Base-by-base conservation (phyloP, 192 early-diverging fungal genomes). In the Coemansia sp. region DNA sequence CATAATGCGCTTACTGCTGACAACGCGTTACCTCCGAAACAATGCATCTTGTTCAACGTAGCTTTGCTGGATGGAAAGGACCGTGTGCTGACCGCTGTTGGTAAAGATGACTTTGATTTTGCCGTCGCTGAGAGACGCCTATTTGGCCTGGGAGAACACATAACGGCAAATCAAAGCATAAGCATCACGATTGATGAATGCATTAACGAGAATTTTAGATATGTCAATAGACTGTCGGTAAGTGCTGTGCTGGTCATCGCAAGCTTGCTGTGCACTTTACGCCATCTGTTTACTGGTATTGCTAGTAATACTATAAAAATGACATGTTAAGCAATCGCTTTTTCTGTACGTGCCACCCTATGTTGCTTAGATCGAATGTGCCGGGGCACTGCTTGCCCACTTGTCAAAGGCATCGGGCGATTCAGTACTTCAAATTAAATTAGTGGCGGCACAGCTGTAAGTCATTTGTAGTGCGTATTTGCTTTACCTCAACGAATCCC, bases 361-460 rank as follows among this genome's bases (percentile, higher is more conserved):
- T 4, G 27, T 25, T 19, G 21, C 45, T 3, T 75, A 68, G 72
- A 32, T 75, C 30, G 72, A 53, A 21, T 68, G 65, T 18, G 60
- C 61, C 10, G 72, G 72, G 3, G 72, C 65, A 3, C 21, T 75
- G 31, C 34, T 75, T 4, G 53, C 52, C 1, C 45, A 75, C 47
- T 36, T 75, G n/a, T 23, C 25, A 27, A 29, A 63, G 26, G 13
- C 41, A 10, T 14, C 17, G 10, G 18, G 26, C n/a, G 14, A 19
- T 3, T 26, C 39, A 7, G 1, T 57, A 1, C 21, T 13, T 14
- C 29, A n/a, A 11, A 42, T 61, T 15, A 23, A 19, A 5, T 26
- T 60, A n/a, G 26, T 29, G 18, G n/a, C 36, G 23, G 26, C 34
- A 8, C 30, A 11, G 3, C 37, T 68, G 64, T 67, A 63, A 59